A percentile compares a stretch with the other conserved stretches of the same genome.
phyloP scores from a whole-genome alignment of 1,284 basidiomycete species.

The Cutaneotrichosporon sp. region DNA sequence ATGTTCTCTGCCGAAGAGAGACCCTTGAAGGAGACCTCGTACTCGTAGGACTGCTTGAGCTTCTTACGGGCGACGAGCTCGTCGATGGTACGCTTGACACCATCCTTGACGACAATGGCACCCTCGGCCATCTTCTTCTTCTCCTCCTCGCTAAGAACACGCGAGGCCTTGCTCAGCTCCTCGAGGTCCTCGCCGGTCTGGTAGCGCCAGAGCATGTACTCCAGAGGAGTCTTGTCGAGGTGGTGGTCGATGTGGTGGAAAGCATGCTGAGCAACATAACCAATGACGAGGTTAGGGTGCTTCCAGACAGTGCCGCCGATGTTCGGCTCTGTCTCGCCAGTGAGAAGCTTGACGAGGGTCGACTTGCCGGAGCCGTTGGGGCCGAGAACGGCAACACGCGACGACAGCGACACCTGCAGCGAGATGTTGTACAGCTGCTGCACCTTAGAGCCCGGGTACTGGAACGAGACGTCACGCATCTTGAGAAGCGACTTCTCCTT shows the following conservation, averaged over 20 bases:
- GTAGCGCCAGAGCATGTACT: constrained; percentile 99
- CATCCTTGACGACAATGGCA: constrained; percentile 75
- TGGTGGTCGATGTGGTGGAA: constrained; percentile 99
- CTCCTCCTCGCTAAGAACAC: constrained; percentile 83
- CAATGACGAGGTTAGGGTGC: constrained; percentile 98
- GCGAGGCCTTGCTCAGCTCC: constrained; percentile 86
- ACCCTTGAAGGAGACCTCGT: constrained; percentile 90
- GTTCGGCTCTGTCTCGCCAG: constrained; percentile 95
- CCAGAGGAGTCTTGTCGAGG: constrained; percentile 94
- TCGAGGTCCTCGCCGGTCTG: constrained; percentile 98
- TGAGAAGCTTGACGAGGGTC: constrained; percentile 96
- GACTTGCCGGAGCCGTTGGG: constrained; percentile 98
- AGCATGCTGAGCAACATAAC: constrained; percentile 96
- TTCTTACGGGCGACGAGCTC: constrained; percentile 91
- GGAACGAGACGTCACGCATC: constrained; percentile 97
- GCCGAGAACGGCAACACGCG: constrained; percentile 92
- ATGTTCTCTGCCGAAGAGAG: constrained; percentile 91
- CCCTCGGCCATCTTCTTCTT: constrained; percentile 96
- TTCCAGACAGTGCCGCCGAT: constrained; percentile 96
- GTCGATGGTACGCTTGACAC: constrained; percentile 89
- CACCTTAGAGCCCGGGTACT: constrained; percentile 77
- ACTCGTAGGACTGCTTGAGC: constrained; percentile 98
- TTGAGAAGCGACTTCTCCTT: constrained; percentile 97
- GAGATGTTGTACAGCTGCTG: constrained; percentile 93
- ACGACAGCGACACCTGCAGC: constrained; percentile 93